These are phyloP conservation scores for Aphanomyces stellatus DNA, from an alignment of 352 stramenopile genomes.

Conservation along the genomic window DNA sequence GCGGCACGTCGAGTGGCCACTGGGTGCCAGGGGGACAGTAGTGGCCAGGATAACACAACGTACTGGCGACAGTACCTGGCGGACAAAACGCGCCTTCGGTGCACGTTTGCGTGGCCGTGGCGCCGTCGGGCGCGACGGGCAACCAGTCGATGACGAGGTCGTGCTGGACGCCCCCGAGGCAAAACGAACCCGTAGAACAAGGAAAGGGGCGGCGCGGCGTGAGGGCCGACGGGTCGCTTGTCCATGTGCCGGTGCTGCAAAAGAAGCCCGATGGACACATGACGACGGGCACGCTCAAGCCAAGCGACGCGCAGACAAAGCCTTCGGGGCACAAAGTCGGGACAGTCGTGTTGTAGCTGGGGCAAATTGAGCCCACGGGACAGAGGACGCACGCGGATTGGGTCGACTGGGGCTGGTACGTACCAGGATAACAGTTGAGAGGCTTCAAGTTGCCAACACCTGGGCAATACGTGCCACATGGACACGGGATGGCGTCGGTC, in stretches of 20 bases:
- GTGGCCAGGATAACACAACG: conserved; percentile 90
- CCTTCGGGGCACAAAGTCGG: conserved; percentile 87
- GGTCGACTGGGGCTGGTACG: conserved; percentile 78
- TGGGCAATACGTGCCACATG: conserved; percentile 89
- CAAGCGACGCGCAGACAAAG: conserved; percentile 93
- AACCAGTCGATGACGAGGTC: conserved; percentile 89
- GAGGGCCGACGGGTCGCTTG: conserved; percentile 79
- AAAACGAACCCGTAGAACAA: conserved; percentile 91
- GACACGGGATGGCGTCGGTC: conserved; percentile 87
- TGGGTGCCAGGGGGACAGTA: conserved; percentile 91
- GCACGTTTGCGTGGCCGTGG: conserved; percentile 86
- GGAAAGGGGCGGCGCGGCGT: conserved; percentile 67
- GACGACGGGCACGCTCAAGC: conserved; percentile 83
- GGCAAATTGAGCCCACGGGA: conserved; percentile 91
- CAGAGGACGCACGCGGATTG: conserved; percentile 93
- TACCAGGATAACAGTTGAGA: conserved; percentile 89
- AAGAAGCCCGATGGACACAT: conserved; percentile 93
- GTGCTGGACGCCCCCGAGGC: conserved; percentile 91
- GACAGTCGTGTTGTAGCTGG: conserved; percentile 58
- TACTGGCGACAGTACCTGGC: conserved; percentile 37
- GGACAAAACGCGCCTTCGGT: conserved; percentile 94
- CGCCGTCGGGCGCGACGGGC: conserved; percentile 68
- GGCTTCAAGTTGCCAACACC: conserved; percentile 91
- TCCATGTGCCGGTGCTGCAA: conserved; percentile 89
- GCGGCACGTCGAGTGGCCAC: conserved; percentile 82